Evolutionary conservation across 2,329 filamentous ascomycete genomes (phyloP).

Genomic region (Cercospora nicotianae): DNA sequence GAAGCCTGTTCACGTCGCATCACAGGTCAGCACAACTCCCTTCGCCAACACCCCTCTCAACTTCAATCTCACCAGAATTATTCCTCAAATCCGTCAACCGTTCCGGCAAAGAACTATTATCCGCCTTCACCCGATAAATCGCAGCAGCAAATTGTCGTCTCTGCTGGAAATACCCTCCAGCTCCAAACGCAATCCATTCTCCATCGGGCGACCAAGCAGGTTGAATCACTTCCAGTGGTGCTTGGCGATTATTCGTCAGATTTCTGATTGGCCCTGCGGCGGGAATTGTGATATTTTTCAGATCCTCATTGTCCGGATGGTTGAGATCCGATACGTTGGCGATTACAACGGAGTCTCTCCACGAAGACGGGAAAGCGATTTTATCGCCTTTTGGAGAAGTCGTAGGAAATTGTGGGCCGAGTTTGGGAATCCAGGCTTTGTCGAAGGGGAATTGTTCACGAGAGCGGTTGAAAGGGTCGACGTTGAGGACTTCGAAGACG

Average conservation of each 20-base stretch:
- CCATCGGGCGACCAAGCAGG: constrained; percentile 12
- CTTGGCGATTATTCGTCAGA: neutral
- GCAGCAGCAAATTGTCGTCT: neutral
- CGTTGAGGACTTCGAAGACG: neutral
- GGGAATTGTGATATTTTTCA: neutral
- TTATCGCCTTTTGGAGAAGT: neutral
- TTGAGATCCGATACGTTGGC: neutral
- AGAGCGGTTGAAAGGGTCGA: neutral
- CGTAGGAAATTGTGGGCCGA: neutral
- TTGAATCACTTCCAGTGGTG: neutral
- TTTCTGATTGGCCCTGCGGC: neutral
- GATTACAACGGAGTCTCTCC: too few species aligned
- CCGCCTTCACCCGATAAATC: neutral
- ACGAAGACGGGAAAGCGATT: neutral
- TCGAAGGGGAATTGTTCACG: neutral
- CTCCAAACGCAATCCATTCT: constrained; percentile 9
- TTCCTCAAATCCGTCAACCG: neutral
- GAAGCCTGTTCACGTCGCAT: neutral
- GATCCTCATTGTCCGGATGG: neutral
- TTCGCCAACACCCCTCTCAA: too few species aligned
- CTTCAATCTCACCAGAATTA: too few species aligned
- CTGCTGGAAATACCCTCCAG: constrained; percentile 10
- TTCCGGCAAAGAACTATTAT: neutral
- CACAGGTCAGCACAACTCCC: neutral
- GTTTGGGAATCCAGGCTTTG: too few species aligned